A percentile compares a stretch with the other conserved stretches of the same genome.
Conservation (phyloP, 306 rosid species). For the Medicago ruthenica region DNA sequence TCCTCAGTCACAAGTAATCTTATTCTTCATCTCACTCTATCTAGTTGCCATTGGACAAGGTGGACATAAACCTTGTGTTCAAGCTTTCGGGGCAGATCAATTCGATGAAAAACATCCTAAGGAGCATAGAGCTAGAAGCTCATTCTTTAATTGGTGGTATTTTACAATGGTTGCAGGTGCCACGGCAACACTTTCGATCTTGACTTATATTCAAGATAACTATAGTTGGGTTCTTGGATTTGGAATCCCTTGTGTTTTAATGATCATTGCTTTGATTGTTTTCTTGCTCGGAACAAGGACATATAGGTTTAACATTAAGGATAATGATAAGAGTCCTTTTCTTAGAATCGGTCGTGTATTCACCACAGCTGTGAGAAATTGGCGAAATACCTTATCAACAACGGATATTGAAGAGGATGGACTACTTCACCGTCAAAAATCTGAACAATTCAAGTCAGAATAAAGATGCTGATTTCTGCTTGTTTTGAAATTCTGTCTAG, state of each 20-base stretch:
- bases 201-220: neutral
- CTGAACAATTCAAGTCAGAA: constrained; percentile 44
- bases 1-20: constrained; percentile 47
- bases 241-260: neutral
- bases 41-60: constrained; percentile 1
- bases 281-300: constrained; percentile 60
- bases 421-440: constrained; percentile 7
- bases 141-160: constrained; percentile 92
- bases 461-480: neutral
- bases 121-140: constrained; percentile 70
- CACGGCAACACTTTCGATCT: constrained; percentile 40
- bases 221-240: neutral
- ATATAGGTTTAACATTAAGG: constrained; percentile 45
- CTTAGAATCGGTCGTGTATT: constrained; percentile 1
- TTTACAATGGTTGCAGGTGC: constrained; percentile 52
- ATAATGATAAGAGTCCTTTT: constrained; percentile 47
- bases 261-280: constrained; percentile 42
- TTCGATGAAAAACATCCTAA: constrained; percentile 64
- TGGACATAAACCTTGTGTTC: constrained; percentile 20
- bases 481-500: neutral
- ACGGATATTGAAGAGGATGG: constrained; percentile 35
- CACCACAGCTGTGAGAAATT: neutral
- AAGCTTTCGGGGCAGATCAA: constrained; percentile 39
- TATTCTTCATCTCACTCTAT: constrained; percentile 53
- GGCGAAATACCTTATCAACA: constrained; percentile 1